These are phyloP conservation scores for Davidsoniella eucalypti DNA, from an alignment of 2,329 filamentous ascomycete species.

Conservation along the genomic window DNA sequence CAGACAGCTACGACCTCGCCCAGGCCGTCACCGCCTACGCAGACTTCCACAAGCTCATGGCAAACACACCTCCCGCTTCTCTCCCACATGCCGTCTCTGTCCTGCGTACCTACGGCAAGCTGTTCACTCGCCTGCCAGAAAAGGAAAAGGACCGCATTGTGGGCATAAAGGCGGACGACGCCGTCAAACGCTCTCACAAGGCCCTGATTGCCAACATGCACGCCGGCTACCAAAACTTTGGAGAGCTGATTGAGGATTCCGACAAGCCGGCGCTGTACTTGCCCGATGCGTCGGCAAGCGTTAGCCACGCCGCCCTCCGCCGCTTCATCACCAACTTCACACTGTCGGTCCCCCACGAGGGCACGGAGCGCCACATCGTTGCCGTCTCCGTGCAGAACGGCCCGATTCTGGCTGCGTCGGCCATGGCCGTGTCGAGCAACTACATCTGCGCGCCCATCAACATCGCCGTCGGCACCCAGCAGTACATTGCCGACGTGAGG, in stretches of 20 bases:
- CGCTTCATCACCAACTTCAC: slow-evolving; percentile 21
- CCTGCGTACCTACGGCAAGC: slow-evolving; percentile 7
- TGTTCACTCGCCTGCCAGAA: slow-evolving; percentile 6
- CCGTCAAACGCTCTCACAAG: slow-evolving; percentile 3
- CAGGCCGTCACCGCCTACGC: neutral
- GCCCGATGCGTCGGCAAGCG: slow-evolving; percentile 16
- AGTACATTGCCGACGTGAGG: slow-evolving; percentile 33
- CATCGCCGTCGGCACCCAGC: slow-evolving; percentile 29
- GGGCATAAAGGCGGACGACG: neutral
- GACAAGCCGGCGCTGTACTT: slow-evolving; percentile 18
- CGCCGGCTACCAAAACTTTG: slow-evolving; percentile 23
- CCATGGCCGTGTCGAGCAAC: slow-evolving; percentile 31
- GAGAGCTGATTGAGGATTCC: slow-evolving; percentile 20
- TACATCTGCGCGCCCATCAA: slow-evolving; percentile 37
- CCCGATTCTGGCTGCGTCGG: slow-evolving; percentile 32
- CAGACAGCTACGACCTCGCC: neutral
- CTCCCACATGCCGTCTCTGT: slow-evolving; percentile 5
- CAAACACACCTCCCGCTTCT: neutral
- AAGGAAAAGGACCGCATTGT: slow-evolving; percentile 1
- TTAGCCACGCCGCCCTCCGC: slow-evolving; percentile 20
- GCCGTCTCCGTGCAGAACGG: slow-evolving; percentile 38
- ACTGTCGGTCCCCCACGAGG: slow-evolving; percentile 16
- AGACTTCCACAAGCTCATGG: neutral
- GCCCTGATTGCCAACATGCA: slow-evolving; percentile 17
- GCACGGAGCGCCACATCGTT: slow-evolving; percentile 25